Evolutionary conservation across 495 filamentous ascomycete species (phyloP).

Genomic region (Trichoderma gamsii): DNA sequence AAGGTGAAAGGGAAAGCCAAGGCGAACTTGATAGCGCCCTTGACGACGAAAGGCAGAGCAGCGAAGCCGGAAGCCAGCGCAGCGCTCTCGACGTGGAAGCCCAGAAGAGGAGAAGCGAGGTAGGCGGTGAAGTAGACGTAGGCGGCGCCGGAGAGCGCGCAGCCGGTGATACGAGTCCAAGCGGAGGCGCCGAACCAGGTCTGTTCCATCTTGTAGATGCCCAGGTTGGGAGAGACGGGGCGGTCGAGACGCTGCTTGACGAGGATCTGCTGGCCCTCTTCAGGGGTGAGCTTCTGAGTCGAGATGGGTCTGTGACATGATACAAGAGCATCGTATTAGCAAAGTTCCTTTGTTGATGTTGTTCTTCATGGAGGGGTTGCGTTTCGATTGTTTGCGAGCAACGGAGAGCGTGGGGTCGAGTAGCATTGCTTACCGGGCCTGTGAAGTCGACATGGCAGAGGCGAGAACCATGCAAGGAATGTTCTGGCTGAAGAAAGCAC

Average conservation of each 20-base stretch:
- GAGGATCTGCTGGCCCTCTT: conserved; percentile 66
- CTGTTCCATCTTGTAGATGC: conserved; percentile 83
- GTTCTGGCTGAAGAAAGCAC: conserved; percentile 32
- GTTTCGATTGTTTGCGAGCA: no score
- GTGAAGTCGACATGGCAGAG: conserved; percentile 39
- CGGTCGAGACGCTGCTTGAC: conserved; percentile 75
- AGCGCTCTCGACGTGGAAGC: conserved; percentile 79
- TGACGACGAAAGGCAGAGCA: conserved; percentile 59
- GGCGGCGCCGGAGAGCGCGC: conserved; percentile 61
- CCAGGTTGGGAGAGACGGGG: conserved; percentile 81
- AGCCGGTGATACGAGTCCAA: conserved; percentile 77
- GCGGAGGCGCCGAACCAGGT: conserved; percentile 67
- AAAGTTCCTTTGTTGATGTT: conserved; percentile 13
- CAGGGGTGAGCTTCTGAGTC: conserved; percentile 52
- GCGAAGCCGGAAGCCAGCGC: conserved; percentile 73
- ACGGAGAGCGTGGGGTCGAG: background rate
- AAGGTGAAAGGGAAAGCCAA: conserved; percentile 80
- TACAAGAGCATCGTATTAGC: conserved; percentile 2
- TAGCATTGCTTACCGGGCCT: conserved; percentile 46
- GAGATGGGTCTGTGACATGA: conserved; percentile 42
- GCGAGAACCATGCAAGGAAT: conserved; percentile 37
- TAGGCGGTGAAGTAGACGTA: conserved; percentile 84
- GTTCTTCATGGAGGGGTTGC: conserved; percentile 1
- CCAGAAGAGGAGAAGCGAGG: conserved; percentile 70
- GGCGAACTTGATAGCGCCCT: conserved; percentile 65